A percentile compares a stretch with the other conserved stretches of the same genome.
phyloP scores from a whole-genome alignment of 192 early-diverging fungal genomes.

The Coemansia sp. region DNA sequence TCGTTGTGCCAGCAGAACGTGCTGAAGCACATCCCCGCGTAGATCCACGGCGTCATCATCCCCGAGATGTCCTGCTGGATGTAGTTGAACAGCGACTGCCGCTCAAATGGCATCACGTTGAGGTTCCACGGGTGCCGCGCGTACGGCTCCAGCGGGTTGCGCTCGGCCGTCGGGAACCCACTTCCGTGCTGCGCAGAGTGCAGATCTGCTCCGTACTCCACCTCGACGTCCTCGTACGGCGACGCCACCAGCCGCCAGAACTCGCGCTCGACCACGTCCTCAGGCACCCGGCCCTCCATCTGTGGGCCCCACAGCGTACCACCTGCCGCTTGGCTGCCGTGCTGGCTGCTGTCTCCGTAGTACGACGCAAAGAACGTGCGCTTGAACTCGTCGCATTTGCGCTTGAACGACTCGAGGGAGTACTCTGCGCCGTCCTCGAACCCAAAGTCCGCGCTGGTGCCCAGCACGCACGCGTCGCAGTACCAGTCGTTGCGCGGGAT shows the following conservation, averaged over 20 bases:
- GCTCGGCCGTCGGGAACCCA: slow-evolving; percentile 78
- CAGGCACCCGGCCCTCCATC: slow-evolving; percentile 57
- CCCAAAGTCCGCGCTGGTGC: slow-evolving; percentile 84
- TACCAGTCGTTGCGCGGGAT: slow-evolving; percentile 80
- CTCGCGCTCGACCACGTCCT: slow-evolving; percentile 82
- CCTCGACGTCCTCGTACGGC: slow-evolving; percentile 84
- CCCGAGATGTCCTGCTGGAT: slow-evolving; percentile 93
- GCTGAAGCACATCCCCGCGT: slow-evolving; percentile 93
- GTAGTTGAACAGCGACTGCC: slow-evolving; percentile 80
- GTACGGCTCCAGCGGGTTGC: slow-evolving; percentile 66
- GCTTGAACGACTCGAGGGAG: slow-evolving; percentile 74
- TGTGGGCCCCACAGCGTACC: slow-evolving; percentile 7
- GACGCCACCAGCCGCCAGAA: slow-evolving; percentile 92
- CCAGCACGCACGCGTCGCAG: slow-evolving; percentile 78
- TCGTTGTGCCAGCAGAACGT: slow-evolving; percentile 99
- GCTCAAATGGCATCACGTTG: slow-evolving; percentile 79
- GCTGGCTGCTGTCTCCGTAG: slow-evolving; percentile 24
- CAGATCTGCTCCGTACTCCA: slow-evolving; percentile 96
- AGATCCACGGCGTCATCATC: slow-evolving; percentile 97
- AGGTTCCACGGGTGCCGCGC: slow-evolving; percentile 82
- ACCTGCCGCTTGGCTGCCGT: background rate
- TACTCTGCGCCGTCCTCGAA: slow-evolving; percentile 89
- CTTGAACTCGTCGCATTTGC: slow-evolving; percentile 81
- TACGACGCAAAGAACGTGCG: slow-evolving; percentile 65
- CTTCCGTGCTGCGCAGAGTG: slow-evolving; percentile 90